Evolutionary conservation across 2,329 filamentous ascomycete genomes (phyloP), one percentile per base, ranked within the genome.

Genomic region (Aureobasidium sp.): DNA sequence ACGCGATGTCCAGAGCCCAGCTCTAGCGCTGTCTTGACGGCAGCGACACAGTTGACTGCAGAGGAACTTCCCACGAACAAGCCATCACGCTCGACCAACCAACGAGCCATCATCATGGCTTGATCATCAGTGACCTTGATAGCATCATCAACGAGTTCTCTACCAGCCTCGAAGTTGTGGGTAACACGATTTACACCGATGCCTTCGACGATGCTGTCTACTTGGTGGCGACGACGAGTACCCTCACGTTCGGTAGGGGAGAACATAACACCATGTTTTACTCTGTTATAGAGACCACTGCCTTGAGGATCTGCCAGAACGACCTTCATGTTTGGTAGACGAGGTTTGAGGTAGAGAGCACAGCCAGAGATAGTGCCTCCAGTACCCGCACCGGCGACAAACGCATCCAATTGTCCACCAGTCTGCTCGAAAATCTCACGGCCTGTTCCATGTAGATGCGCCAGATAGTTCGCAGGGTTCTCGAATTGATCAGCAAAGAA

Each of bases 391-490:
- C 95, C 92, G 80, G 95, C 98, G 3, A 94, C 98, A 75, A 99
- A 99, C 6, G 95, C 96, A 78, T 98, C 94, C 27, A 99, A 81
- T 70, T 91, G 91, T 42, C 96, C 95, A 2, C 77, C 81, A 0
- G 96, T 98, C 85, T 99, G 96, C 33, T 90, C 84, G 96, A 96
- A 99, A 76, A 99, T 97, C 81, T 99, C 96, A 0, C 96, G 96
- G 0, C 96, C 96, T 0, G 96, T 99, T 2, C 95, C 98, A 84
- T 98, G 95, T 72, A 98, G 91, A 78, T 99, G 96, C 55, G 96
- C 96, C 75, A 93, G 90, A 61, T 96, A 88, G 81, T 99, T 99
- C 62, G 96, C 96, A 61, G 87, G 90, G 83, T 99, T 99, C 79
- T 99, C 96, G 81, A 99, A 99, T 82, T 99, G 96, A 81, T 99